Evolutionary conservation across 108 stramenopile species (phyloP).

Genomic region (Fistulifera solaris): DNA sequence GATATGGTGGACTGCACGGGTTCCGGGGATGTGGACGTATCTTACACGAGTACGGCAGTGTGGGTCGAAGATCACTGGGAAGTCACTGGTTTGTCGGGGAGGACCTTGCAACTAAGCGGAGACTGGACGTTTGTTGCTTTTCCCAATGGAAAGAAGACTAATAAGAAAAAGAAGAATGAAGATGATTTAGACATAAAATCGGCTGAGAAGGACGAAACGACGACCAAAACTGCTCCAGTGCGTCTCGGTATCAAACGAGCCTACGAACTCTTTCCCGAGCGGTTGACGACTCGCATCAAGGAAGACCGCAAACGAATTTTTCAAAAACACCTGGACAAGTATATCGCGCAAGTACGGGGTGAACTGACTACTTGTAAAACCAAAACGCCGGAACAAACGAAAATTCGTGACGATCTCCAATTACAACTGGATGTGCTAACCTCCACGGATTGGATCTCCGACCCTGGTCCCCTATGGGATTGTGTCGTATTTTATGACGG

Average conservation of each 20-base stretch:
- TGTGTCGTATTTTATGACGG: constrained; percentile 60
- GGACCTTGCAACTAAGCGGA: constrained; percentile 20
- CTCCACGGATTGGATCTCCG: constrained; percentile 24
- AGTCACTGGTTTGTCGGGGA: constrained; percentile 44
- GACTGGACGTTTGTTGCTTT: constrained; percentile 14
- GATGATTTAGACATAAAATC: background rate
- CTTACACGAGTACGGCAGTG: constrained; percentile 12
- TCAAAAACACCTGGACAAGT: constrained; percentile 8
- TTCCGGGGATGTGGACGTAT: constrained; percentile 77
- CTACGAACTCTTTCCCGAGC: constrained; percentile 49
- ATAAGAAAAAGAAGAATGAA: constrained; percentile 9
- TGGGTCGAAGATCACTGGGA: constrained; percentile 4
- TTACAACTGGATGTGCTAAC: constrained; percentile 28
- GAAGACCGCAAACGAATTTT: constrained; percentile 28
- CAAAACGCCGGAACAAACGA: constrained; percentile 15
- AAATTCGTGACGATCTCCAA: constrained; percentile 23
- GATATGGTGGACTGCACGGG: constrained; percentile 89
- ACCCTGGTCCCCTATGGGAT: constrained; percentile 76
- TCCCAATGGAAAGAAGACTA: constrained; percentile 10
- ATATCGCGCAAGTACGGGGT: constrained; percentile 8
- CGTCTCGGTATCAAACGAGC: constrained; percentile 46
- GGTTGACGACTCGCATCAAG: constrained; percentile 31
- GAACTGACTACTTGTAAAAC: constrained; percentile 15
- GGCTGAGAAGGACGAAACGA: constrained; percentile 7
- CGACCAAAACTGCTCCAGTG: constrained; percentile 9